A percentile compares a stretch with the other conserved stretches of the same genome.
Evolutionary conservation across 345 rosid species (phyloP).

Genomic region (Fremontodendron californicum): DNA sequence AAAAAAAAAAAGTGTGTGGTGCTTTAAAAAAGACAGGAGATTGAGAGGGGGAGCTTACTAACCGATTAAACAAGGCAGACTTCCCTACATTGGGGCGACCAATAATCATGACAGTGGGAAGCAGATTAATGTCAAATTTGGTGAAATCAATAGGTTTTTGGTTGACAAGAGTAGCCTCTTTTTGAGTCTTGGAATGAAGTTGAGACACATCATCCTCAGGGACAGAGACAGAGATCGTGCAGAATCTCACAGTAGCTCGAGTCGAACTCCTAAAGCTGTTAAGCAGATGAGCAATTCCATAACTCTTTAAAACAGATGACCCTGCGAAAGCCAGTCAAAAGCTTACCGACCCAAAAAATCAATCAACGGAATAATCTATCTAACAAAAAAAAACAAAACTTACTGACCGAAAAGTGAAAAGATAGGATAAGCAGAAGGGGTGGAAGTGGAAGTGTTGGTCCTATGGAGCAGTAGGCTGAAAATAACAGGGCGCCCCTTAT

Average conservation of each 20-base stretch:
- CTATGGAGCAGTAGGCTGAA: background rate
- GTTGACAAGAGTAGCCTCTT: slow-evolving; percentile 28
- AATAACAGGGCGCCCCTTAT: background rate
- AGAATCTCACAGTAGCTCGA: slow-evolving; percentile 30
- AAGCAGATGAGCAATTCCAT: slow-evolving; percentile 14
- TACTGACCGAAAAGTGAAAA: background rate
- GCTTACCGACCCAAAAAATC: background rate
- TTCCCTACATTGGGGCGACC: slow-evolving; percentile 98
- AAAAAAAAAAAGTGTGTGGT: background rate
- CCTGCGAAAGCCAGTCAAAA: slow-evolving; percentile 16
- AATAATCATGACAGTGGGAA: slow-evolving; percentile 80
- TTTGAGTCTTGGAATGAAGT: slow-evolving; percentile 12
- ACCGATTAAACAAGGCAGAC: slow-evolving; percentile 92
- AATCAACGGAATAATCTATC: background rate
- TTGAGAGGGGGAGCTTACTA: slow-evolving; percentile 12
- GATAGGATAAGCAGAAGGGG: background rate
- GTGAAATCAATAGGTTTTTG: slow-evolving; percentile 68
- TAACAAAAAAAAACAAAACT: background rate
- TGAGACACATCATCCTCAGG: slow-evolving; percentile 18
- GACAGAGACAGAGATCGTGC: slow-evolving; percentile 27
- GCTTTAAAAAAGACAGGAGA: background rate
- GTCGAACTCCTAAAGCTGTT: slow-evolving; percentile 3
- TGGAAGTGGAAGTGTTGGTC: background rate
- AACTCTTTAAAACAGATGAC: background rate
- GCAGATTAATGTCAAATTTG: slow-evolving; percentile 47